Percentiles rank a stretch among this genome's conserved stretches.
These are phyloP conservation scores for Halophytophthora batemanensis DNA, from an alignment of 352 stramenopile species.

Conservation along the genomic window DNA sequence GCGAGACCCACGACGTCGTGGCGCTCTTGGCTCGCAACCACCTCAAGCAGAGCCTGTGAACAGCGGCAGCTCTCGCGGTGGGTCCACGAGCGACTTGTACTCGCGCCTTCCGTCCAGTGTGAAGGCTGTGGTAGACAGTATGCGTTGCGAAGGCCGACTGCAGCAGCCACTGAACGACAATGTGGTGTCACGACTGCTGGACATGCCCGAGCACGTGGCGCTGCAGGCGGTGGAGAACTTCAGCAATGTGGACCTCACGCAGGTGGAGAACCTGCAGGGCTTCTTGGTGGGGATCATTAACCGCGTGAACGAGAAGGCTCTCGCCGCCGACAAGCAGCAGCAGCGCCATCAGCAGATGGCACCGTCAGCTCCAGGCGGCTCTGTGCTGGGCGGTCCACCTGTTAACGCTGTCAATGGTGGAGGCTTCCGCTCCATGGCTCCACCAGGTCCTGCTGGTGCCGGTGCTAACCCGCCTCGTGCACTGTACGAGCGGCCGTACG, in stretches of 20 bases:
- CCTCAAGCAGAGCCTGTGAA: constrained; percentile 6
- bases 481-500: constrained; percentile 33
- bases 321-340: constrained; percentile 35
- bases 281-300: constrained; percentile 87
- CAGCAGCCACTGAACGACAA: constrained; percentile 74
- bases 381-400: constrained; percentile 32
- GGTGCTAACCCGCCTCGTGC: constrained; percentile 11
- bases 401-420: constrained; percentile 17
- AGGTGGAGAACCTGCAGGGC: constrained; percentile 73
- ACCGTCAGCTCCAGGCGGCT: constrained; percentile 11
- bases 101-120: constrained; percentile 48
- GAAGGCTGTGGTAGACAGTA: constrained; percentile 45
- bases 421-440: constrained; percentile 10
- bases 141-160: constrained; percentile 51
- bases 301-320: constrained; percentile 65
- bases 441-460: neutral
- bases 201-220: constrained; percentile 63
- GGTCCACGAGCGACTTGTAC: constrained; percentile 45
- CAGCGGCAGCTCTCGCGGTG: constrained; percentile 9
- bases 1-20: constrained; percentile 40
- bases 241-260: constrained; percentile 66
- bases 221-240: constrained; percentile 75
- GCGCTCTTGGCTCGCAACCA: constrained; percentile 11
- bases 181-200: constrained; percentile 61
- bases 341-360: constrained; percentile 18